Base-by-base conservation (phyloP, 305 asterid species). In the Solanum hybrid region DNA sequence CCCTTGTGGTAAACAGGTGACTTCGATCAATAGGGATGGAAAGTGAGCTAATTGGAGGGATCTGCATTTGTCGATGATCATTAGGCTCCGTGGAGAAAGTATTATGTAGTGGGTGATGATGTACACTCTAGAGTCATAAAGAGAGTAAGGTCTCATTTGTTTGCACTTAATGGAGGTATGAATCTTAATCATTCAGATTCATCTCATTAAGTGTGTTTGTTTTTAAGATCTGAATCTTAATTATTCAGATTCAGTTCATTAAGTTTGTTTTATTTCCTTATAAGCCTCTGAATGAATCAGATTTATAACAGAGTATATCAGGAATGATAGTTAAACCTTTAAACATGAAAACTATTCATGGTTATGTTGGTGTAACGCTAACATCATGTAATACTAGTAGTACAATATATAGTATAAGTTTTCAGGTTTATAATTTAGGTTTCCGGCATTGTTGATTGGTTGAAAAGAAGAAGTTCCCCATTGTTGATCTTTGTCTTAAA, bases 61-160 rank as follows among this genome's bases (percentile, higher is more conserved):
- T 85, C 78, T 35, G 31, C 88, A 13, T 85, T 85, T 72, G 88
- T 85, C 7, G 88, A 85, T 32, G 88, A 85, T 86, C 78, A 32
- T 32, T 66, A 73, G 88, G 78, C 51, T 60, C 66, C 5, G 19
- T 32, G 35, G 88, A 85, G 22, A 85, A 60, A 85, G 78, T 64
- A 86, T 40, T 2, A 15, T 34, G 78, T 45, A 19, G 66, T 51
- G 34, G 32, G 7, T 64, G 45, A 27, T 73, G 26, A 71, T 64
- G n/a, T 86, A 86, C 13, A 56, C 24, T 31, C 88, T 3, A 19
- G 26, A 60, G 71, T 17, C 1, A 1, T 60, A 60, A 42, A 6
- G 10, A 60, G 26, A 60, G 26, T 60, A 60, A 60, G 7, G 17
- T 1, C 56, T 42, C 2, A 42, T 42, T 42, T 42, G 7, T 42